Percentiles rank a stretch among this genome's conserved stretches.
phyloP scores from a whole-genome alignment of 306 rosid species.

The barrel medic (Medicago truncatula) region DNA sequence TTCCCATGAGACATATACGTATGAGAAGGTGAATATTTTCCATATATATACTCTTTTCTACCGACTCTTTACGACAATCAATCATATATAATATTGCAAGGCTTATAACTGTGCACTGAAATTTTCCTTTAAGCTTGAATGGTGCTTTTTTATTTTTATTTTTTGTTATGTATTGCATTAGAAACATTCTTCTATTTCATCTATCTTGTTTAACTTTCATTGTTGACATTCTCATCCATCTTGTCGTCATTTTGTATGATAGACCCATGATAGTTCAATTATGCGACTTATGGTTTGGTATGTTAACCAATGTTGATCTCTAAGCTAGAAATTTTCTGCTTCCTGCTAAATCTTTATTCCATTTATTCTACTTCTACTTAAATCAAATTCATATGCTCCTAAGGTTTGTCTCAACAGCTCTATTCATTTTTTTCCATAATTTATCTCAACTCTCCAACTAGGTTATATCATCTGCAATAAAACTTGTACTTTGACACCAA shows the following conservation, averaged over 20 bases:
- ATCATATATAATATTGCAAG: background rate
- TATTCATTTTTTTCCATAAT: too few species aligned
- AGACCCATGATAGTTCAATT: too few species aligned
- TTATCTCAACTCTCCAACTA: too few species aligned
- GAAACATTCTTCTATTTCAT: background rate
- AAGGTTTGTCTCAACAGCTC: too few species aligned
- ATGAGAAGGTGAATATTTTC: constrained; percentile 67
- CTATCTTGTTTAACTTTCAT: background rate
- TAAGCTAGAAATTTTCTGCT: background rate
- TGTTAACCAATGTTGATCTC: background rate
- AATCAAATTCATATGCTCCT: background rate
- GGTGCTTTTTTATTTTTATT: background rate
- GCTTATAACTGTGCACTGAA: background rate
- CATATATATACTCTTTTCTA: background rate
- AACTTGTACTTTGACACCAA: too few species aligned
- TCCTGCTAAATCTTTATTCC: background rate
- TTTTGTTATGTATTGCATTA: background rate
- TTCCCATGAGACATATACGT: constrained; percentile 74
- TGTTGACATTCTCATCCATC: background rate
- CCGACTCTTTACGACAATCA: background rate
- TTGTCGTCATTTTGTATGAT: background rate
- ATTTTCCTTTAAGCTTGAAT: background rate
- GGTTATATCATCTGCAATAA: too few species aligned
- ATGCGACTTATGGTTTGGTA: too few species aligned
- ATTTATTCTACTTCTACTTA: background rate